Evolutionary conservation across 1,284 basidiomycete genomes (phyloP).

Genomic region (Marasmius oreades): DNA sequence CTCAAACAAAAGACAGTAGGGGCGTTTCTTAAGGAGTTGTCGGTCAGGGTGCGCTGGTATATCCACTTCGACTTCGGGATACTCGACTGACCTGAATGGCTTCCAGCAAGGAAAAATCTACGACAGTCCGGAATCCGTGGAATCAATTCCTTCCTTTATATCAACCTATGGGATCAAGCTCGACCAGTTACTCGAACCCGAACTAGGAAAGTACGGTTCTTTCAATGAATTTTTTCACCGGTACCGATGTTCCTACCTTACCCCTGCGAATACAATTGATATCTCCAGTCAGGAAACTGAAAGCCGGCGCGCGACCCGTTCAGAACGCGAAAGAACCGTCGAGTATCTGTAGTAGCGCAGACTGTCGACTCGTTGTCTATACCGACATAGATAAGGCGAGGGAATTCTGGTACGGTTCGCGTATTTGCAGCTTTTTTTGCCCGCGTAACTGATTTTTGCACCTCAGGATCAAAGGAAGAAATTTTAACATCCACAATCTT

Average conservation of each 20-base stretch:
- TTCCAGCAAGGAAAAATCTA: slow-evolving; percentile 51
- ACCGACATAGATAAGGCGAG: slow-evolving; percentile 56
- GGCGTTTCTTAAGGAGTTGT: slow-evolving; percentile 61
- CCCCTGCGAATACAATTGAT: background rate
- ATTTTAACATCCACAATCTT: slow-evolving; percentile 66
- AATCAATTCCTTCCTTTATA: slow-evolving; percentile 71
- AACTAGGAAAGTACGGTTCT: slow-evolving; percentile 57
- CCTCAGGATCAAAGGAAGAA: slow-evolving; percentile 68
- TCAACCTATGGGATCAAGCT: slow-evolving; percentile 64
- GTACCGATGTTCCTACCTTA: slow-evolving; percentile 19
- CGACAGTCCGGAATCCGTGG: slow-evolving; percentile 48
- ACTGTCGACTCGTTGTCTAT: slow-evolving; percentile 75
- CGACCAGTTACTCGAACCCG: slow-evolving; percentile 64
- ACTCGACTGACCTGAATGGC: background rate
- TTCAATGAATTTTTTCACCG: slow-evolving; percentile 86
- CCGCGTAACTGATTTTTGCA: background rate
- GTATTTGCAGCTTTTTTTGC: slow-evolving; percentile 10
- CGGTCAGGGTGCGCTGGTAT: slow-evolving; percentile 47
- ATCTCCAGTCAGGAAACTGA: slow-evolving; percentile 46
- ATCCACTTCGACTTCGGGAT: background rate
- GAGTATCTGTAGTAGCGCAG: slow-evolving; percentile 66
- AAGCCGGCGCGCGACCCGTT: slow-evolving; percentile 63
- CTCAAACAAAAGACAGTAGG: slow-evolving; percentile 56
- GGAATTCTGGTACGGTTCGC: slow-evolving; percentile 51
- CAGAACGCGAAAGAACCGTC: slow-evolving; percentile 51